A percentile compares a stretch with the other conserved stretches of the same genome.
Conservation (phyloP, 805 yeast species). For the Kodamaea fukazawae region DNA sequence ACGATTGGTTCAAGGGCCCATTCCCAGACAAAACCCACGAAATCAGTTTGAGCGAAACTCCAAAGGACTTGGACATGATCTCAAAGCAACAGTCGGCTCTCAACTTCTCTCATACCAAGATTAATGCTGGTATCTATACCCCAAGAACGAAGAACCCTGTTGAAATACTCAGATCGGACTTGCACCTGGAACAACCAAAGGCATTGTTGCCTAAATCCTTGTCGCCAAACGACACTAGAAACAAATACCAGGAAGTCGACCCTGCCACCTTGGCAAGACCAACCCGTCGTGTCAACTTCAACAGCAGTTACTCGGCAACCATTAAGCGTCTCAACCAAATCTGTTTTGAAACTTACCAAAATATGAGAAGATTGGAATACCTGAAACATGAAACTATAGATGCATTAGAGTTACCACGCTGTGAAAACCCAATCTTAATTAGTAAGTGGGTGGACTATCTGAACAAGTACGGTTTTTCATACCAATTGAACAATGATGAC, state of each 20-base stretch:
- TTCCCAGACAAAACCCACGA: constrained; percentile 73
- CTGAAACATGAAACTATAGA: constrained; percentile 33
- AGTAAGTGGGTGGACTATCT: constrained; percentile 98
- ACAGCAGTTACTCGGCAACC: constrained; percentile 37
- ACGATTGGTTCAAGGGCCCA: constrained; percentile 83
- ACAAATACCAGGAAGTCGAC: constrained; percentile 75
- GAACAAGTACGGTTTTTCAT: constrained; percentile 91
- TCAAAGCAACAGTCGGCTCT: constrained; percentile 59
- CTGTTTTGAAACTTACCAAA: constrained; percentile 35
- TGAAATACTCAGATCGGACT: constrained; percentile 64
- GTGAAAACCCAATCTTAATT: constrained; percentile 65
- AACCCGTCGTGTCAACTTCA: constrained; percentile 38
- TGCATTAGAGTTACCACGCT: constrained; percentile 37
- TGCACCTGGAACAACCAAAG: constrained; percentile 64
- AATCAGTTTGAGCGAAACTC: constrained; percentile 60
- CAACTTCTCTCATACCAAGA: constrained; percentile 66
- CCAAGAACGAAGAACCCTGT: constrained; percentile 59
- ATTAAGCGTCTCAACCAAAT: constrained; percentile 36
- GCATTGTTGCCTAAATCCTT: constrained; percentile 81
- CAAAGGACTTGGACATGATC: constrained; percentile 53
- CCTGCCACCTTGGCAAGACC: constrained; percentile 33
- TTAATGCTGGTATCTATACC: constrained; percentile 58
- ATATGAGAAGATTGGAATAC: constrained; percentile 43
- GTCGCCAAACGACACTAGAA: constrained; percentile 89
- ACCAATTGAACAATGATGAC: constrained; percentile 84